A percentile compares a stretch with the other conserved stretches of the same genome.
Conservation (phyloP, 352 stramenopile species). For the Globisporangium recalcitrans region DNA sequence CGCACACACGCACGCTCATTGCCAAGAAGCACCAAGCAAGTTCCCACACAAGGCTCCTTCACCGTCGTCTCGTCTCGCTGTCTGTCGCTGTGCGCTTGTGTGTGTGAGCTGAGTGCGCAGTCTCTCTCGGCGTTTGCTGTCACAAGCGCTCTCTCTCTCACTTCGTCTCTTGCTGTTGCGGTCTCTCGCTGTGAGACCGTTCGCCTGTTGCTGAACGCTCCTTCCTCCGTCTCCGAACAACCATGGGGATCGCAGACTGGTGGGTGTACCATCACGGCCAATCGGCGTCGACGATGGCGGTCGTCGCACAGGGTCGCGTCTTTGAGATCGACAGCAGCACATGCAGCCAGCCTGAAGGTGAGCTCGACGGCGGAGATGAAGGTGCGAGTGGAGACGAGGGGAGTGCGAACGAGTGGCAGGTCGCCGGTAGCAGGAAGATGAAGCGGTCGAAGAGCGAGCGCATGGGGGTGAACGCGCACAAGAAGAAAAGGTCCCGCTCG, state of each 20-base stretch:
- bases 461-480: neutral
- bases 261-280: slow-evolving; percentile 10
- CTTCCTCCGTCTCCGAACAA: neutral
- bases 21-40: neutral
- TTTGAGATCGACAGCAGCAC: slow-evolving; percentile 10
- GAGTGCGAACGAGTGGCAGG: neutral
- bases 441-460: slow-evolving; percentile 15
- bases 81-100: neutral
- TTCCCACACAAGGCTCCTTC: too few species aligned
- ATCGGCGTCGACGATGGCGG: neutral
- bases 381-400: neutral
- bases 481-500: slow-evolving; percentile 1
- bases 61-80: neutral
- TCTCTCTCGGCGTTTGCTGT: neutral
- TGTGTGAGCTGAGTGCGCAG: neutral
- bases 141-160: neutral
- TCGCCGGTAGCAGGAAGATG: slow-evolving; percentile 4
- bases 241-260: slow-evolving; percentile 17
- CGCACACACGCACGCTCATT: neutral
- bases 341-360: neutral
- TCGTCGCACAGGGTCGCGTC: slow-evolving; percentile 7
- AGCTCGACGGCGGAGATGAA: neutral
- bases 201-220: neutral
- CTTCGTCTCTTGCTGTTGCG: neutral
- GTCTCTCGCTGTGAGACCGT: neutral